A percentile compares a stretch with the other conserved stretches of the same genome.
These are phyloP conservation scores for Penicillium sp. DNA, from an alignment of 2,329 filamentous ascomycete species.

Conservation along the genomic window DNA sequence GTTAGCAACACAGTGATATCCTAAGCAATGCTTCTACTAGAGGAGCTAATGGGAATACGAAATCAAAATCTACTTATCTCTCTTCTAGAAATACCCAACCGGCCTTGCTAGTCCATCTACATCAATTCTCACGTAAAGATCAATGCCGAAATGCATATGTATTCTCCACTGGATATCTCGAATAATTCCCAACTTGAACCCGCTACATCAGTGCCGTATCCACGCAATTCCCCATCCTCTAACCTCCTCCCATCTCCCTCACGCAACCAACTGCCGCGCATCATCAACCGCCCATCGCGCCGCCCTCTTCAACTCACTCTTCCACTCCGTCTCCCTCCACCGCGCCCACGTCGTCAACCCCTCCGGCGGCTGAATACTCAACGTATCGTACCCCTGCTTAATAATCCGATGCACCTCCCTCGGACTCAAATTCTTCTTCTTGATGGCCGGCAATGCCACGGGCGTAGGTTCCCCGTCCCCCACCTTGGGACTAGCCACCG, in stretches of 20 bases:
- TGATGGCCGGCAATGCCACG: constrained; percentile 33
- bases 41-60: constrained; percentile 1
- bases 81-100: not conserved
- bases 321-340: constrained; percentile 85
- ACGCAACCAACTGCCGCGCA: constrained; percentile 54
- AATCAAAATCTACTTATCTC: not conserved
- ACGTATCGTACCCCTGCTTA: constrained; percentile 92
- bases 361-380: constrained; percentile 87
- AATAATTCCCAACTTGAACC: not conserved
- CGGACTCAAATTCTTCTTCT: constrained; percentile 72
- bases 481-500: constrained; percentile 17
- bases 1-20: not conserved
- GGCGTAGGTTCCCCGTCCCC: constrained; percentile 27
- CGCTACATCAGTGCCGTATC: not conserved
- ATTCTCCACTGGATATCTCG: constrained; percentile 11
- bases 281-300: constrained; percentile 76
- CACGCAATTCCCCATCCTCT: no score
- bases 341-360: constrained; percentile 82
- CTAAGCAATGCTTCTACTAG: not conserved
- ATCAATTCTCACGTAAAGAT: not conserved
- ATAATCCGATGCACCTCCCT: constrained; percentile 87
- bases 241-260: not conserved
- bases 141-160: not conserved
- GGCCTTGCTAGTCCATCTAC: not conserved
- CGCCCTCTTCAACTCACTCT: constrained; percentile 81